Evolutionary conservation across 352 stramenopile genomes (phyloP).

Genomic region (Phytophthora europaea): DNA sequence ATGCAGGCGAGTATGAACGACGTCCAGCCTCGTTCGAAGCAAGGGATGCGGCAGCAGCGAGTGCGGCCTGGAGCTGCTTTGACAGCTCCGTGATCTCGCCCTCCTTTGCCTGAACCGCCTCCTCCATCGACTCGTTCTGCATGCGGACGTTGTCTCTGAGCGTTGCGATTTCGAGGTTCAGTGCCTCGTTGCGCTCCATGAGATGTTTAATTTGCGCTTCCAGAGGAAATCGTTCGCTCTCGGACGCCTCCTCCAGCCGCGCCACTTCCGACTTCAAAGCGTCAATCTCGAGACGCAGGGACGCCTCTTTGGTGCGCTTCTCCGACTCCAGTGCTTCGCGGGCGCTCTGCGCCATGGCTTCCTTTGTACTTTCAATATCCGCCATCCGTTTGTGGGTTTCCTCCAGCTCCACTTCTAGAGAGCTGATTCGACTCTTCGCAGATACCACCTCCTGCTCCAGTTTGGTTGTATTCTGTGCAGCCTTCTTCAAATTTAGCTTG

Average conservation of each 20-base stretch:
- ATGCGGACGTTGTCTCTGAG: constrained; percentile 51
- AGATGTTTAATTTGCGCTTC: constrained; percentile 53
- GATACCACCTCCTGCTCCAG: constrained; percentile 58
- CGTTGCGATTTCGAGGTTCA: constrained; percentile 38
- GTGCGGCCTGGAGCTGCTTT: constrained; percentile 57
- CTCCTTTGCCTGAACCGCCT: constrained; percentile 66
- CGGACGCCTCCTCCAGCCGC: constrained; percentile 34
- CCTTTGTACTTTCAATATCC: constrained; percentile 32
- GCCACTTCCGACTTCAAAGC: constrained; percentile 47
- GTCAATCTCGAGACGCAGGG: constrained; percentile 42
- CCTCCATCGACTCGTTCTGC: constrained; percentile 49
- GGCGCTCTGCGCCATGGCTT: constrained; percentile 27
- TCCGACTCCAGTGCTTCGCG: constrained; percentile 44
- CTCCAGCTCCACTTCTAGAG: constrained; percentile 50
- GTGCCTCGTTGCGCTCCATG: constrained; percentile 35
- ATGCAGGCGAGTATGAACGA: constrained; percentile 32
- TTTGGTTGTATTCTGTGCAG: constrained; percentile 47
- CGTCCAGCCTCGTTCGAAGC: constrained; percentile 32
- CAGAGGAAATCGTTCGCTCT: constrained; percentile 38
- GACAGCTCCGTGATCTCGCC: constrained; percentile 58
- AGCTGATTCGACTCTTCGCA: constrained; percentile 47
- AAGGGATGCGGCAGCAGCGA: constrained; percentile 37
- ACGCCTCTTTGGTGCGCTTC: constrained; percentile 32
- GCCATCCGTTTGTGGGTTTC: constrained; percentile 34
- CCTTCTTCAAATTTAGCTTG: constrained; percentile 69